Conservation (phyloP, 768 basidiomycete genomes). For the Peribolospora kevripleyi region DNA sequence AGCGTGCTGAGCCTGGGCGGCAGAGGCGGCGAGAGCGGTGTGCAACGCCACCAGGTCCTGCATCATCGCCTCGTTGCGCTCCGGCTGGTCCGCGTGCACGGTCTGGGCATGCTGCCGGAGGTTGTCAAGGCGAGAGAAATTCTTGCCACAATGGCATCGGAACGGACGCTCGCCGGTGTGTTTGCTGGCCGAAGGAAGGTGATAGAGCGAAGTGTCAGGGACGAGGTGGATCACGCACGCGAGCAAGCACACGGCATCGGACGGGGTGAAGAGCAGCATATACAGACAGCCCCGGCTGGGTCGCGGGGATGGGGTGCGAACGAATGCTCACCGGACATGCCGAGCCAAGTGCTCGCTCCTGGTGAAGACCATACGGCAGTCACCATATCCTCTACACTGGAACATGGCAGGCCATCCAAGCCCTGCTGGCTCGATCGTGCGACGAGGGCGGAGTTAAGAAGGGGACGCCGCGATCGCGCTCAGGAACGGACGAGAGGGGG, state of each 20-base stretch:
- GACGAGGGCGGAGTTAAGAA: too few relatives aligned
- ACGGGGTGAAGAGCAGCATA: background rate
- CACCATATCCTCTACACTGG: conserved; percentile 80
- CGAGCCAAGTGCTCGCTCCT: conserved; percentile 85
- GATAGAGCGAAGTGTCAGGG: conserved; percentile 4
- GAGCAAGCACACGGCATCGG: conserved; percentile 8
- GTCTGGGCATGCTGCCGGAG: conserved; percentile 91
- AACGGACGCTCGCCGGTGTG: conserved; percentile 96
- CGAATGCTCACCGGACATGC: conserved; percentile 53
- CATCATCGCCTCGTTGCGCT: conserved; percentile 77
- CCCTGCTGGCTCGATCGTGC: too few relatives aligned
- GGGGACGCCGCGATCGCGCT: too few relatives aligned
- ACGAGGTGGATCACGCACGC: conserved; percentile 9
- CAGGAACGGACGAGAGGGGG: too few relatives aligned
- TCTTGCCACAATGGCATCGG: conserved; percentile 80
- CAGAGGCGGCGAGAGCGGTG: conserved; percentile 40
- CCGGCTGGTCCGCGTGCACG: conserved; percentile 72
- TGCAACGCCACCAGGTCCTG: conserved; percentile 62
- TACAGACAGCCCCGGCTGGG: background rate
- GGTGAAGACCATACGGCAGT: conserved; percentile 90
- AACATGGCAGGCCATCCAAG: conserved; percentile 22
- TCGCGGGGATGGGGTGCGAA: background rate
- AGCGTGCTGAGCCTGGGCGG: too few relatives aligned
- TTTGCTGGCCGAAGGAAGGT: conserved; percentile 35
- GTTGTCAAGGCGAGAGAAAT: conserved; percentile 90